Evolutionary conservation across 73 alveolate genomes (phyloP).

Genomic region (Breviolum minutum): DNA sequence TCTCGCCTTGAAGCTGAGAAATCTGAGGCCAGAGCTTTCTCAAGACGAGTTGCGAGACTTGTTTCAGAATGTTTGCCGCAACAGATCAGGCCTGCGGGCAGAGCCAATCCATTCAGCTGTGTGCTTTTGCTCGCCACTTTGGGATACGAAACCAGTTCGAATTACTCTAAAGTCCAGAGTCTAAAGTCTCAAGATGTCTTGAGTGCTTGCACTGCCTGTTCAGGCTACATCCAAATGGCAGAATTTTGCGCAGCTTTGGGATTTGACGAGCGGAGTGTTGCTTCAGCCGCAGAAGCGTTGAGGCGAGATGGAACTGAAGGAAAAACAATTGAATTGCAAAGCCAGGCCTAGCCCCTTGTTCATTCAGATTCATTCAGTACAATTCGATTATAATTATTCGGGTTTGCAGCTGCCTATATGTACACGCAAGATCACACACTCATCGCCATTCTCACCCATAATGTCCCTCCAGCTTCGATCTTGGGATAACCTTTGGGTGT

Average conservation of each 20-base stretch:
- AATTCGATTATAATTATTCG: too few relatives aligned
- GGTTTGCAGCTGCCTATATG: too few relatives aligned
- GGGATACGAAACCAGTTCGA: neutral
- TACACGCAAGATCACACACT: too few relatives aligned
- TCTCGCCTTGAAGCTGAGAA: neutral
- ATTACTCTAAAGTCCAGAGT: too few relatives aligned
- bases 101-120: too few relatives aligned
- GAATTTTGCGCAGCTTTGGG: constrained; percentile 92
- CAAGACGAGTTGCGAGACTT: constrained; percentile 68
- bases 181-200: too few relatives aligned
- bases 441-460: too few relatives aligned
- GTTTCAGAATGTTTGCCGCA: constrained; percentile 86
- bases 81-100: constrained; percentile 62
- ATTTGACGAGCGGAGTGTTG: constrained; percentile 46
- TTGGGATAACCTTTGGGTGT: too few relatives aligned
- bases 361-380: too few relatives aligned
- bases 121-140: neutral
- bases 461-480: too few relatives aligned
- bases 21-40: constrained; percentile 76
- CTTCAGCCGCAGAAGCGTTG: neutral
- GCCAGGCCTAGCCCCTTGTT: too few relatives aligned
- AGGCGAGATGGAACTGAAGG: neutral
- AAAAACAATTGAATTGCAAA: neutral
- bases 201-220: neutral
- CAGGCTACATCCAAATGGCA: constrained; percentile 61